Evolutionary conservation across 208 protist species (phyloP).

Genomic region (Novymonas esmeraldas): DNA sequence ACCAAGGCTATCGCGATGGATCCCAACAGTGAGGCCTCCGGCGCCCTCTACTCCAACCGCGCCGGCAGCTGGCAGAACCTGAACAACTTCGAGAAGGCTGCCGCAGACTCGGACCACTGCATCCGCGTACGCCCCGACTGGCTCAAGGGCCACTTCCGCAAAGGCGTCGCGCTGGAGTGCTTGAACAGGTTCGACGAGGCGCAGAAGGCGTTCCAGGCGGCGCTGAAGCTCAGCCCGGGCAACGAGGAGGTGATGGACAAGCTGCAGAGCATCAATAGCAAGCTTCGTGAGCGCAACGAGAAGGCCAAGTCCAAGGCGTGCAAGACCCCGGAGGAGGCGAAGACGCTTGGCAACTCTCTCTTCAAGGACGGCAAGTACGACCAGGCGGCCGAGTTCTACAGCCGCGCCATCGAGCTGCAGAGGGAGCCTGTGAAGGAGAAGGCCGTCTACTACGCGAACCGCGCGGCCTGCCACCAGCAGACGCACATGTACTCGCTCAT

Average conservation of each 20-base stretch:
- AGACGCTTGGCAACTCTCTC: constrained; percentile 88
- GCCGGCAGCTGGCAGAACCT: constrained; percentile 85
- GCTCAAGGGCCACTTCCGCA: constrained; percentile 93
- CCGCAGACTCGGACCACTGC: constrained; percentile 84
- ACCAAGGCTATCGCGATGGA: constrained; percentile 87
- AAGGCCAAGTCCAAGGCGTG: constrained; percentile 73
- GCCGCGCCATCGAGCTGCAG: constrained; percentile 88
- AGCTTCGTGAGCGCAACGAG: constrained; percentile 82
- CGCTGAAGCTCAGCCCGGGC: constrained; percentile 69
- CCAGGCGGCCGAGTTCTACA: constrained; percentile 86
- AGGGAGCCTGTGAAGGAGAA: constrained; percentile 64
- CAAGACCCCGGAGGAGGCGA: constrained; percentile 87
- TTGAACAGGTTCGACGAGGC: constrained; percentile 82
- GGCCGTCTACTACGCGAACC: constrained; percentile 90
- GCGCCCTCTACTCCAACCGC: constrained; percentile 91
- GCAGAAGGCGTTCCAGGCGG: constrained; percentile 76
- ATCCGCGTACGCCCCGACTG: constrained; percentile 85
- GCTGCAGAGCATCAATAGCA: constrained; percentile 63
- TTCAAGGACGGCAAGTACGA: constrained; percentile 92
- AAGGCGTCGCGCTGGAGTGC: constrained; percentile 76
- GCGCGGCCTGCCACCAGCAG: constrained; percentile 91
- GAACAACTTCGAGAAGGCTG: constrained; percentile 72
- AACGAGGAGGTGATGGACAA: constrained; percentile 87
- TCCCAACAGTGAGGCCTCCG: constrained; percentile 74
- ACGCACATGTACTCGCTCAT: constrained; percentile 86